Conservation (phyloP, 2,329 filamentous ascomycete genomes). For the Penicillium sp. region DNA sequence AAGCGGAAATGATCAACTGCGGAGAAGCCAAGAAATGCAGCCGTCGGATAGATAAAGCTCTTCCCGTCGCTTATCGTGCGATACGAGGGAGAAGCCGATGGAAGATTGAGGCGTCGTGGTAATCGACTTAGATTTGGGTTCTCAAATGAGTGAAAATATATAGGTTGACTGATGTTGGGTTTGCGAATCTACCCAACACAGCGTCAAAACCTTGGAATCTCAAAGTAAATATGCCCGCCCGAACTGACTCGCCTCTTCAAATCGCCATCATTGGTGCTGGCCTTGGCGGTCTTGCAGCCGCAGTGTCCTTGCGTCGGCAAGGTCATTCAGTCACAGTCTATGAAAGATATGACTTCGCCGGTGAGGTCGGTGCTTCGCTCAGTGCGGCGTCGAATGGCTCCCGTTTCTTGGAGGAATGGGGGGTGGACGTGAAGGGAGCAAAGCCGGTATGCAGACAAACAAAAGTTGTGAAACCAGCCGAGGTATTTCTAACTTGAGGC, state of each 20-base stretch:
- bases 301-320: constrained; percentile 22
- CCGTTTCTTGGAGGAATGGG: constrained; percentile 25
- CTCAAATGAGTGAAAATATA: neutral
- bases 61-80: constrained; percentile 9
- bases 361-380: constrained; percentile 25
- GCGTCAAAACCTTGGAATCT: too few species aligned
- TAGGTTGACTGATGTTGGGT: neutral
- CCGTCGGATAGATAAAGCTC: constrained; percentile 29
- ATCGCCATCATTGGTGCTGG: constrained; percentile 23
- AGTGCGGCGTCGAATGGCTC: constrained; percentile 26
- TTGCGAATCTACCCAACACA: neutral
- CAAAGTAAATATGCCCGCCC: constrained; percentile 19
- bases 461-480: neutral
- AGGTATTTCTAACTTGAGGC: neutral
- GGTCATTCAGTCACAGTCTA: constrained; percentile 26
- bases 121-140: neutral
- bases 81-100: neutral
- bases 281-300: constrained; percentile 21
- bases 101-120: neutral
- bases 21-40: constrained; percentile 10
- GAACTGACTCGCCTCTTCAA: constrained; percentile 25
- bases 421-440: constrained; percentile 21
- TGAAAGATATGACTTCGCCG: constrained; percentile 26
- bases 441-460: constrained; percentile 15
- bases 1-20: constrained; percentile 15